These are phyloP conservation scores for Chalaropsis ovoidea DNA, from an alignment of 2,329 filamentous ascomycete genomes.

Conservation along the genomic window DNA sequence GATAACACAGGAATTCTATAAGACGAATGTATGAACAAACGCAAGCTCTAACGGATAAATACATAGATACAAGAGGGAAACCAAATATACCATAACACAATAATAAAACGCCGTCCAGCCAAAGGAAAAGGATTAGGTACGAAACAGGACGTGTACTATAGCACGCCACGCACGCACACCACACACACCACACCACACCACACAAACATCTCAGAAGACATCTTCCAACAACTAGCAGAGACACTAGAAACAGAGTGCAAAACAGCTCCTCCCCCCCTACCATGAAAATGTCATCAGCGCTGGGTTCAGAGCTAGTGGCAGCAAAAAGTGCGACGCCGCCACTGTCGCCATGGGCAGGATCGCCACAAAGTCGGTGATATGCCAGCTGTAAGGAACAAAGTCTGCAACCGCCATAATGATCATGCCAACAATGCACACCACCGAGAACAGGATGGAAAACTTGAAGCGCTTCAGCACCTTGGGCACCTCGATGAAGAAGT, in stretches of 20 bases:
- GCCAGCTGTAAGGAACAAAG: slow-evolving; percentile 57
- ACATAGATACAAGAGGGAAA: too few relatives aligned
- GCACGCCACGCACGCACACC: too few relatives aligned
- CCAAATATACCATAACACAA: too few relatives aligned
- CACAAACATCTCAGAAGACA: too few relatives aligned
- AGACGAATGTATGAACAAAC: too few relatives aligned
- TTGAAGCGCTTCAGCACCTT: slow-evolving; percentile 73
- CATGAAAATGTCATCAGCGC: slow-evolving; percentile 71
- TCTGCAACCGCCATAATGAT: slow-evolving; percentile 52
- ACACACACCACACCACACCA: too few relatives aligned
- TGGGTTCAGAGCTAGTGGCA: slow-evolving; percentile 67
- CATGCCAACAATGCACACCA: slow-evolving; percentile 51
- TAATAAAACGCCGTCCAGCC: too few relatives aligned
- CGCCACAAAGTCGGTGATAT: slow-evolving; percentile 61
- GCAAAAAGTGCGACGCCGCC: slow-evolving; percentile 56
- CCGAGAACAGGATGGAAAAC: slow-evolving; percentile 55
- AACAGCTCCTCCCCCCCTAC: slow-evolving; percentile 36
- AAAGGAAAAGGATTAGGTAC: too few relatives aligned
- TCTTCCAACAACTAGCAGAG: too few relatives aligned
- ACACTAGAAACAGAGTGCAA: not conserved
- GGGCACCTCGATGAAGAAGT: slow-evolving; percentile 76
- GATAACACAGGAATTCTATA: too few relatives aligned
- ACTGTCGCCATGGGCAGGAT: slow-evolving; percentile 67
- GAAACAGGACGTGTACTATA: too few relatives aligned
- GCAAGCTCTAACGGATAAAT: too few relatives aligned